Conservation (phyloP, 768 basidiomycete genomes). For the Roridomyces roridus region DNA sequence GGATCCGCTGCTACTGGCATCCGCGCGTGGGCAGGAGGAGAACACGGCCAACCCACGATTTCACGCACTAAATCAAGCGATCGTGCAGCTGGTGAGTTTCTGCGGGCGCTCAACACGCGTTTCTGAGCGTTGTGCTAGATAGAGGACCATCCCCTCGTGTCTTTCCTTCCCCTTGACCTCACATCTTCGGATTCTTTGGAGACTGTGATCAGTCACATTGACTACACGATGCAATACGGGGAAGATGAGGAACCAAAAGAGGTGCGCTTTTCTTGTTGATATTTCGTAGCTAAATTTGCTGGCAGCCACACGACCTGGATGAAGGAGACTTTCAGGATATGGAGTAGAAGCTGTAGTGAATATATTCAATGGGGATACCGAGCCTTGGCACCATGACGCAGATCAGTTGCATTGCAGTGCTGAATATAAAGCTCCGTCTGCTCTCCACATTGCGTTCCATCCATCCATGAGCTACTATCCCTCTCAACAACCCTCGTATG, state of each 20-base stretch:
- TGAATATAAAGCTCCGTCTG: background rate
- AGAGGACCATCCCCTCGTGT: slow-evolving; percentile 97
- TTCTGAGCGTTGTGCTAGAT: slow-evolving; percentile 60
- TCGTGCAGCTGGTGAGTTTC: slow-evolving; percentile 85
- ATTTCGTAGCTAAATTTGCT: slow-evolving; percentile 14
- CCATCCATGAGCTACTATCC: slow-evolving; percentile 29
- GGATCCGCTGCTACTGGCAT: slow-evolving; percentile 85
- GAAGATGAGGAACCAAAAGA: slow-evolving; percentile 98
- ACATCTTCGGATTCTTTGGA: slow-evolving; percentile 89
- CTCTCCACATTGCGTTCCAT: background rate
- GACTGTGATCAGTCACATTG: slow-evolving; percentile 91
- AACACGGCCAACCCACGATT: slow-evolving; percentile 76
- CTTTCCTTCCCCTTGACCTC: slow-evolving; percentile 94
- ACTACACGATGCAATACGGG: slow-evolving; percentile 98
- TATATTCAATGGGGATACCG: slow-evolving; percentile 1
- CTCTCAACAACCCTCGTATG: slow-evolving; percentile 25
- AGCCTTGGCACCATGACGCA: background rate
- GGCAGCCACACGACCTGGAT: slow-evolving; percentile 89
- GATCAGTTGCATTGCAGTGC: slow-evolving; percentile 5
- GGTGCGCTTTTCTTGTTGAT: slow-evolving; percentile 46
- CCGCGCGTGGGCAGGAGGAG: slow-evolving; percentile 63
- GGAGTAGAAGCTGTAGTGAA: slow-evolving; percentile 45
- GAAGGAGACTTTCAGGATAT: slow-evolving; percentile 88
- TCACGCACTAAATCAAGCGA: slow-evolving; percentile 92
- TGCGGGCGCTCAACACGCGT: slow-evolving; percentile 9